Conservation (phyloP, 1,139 yeast species). For the Kluyveromyces sp. region DNA sequence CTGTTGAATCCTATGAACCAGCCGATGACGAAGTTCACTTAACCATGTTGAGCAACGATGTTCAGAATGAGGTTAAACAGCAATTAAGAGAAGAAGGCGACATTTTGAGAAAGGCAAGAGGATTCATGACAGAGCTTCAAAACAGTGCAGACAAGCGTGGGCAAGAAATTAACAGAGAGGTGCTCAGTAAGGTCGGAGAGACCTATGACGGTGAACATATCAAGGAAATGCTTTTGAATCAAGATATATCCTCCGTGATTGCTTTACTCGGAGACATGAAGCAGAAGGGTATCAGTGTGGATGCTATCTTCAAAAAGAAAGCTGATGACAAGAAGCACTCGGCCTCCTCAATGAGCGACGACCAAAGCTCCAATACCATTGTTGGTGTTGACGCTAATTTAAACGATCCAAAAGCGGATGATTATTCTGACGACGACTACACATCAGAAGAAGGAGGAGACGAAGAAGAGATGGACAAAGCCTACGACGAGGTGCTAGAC, state of each 20-base stretch:
- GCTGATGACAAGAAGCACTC: constrained; percentile 8
- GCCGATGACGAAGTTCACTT: constrained; percentile 24
- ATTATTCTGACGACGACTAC: constrained; percentile 13
- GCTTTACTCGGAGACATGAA: constrained; percentile 45
- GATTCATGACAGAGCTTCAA: constrained; percentile 13
- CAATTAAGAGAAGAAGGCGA: constrained; percentile 17
- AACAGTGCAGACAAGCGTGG: constrained; percentile 10
- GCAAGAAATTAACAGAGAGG: constrained; percentile 15
- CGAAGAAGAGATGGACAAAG: constrained; percentile 37
- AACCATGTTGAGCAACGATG: constrained; percentile 11
- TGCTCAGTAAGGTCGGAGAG: constrained; percentile 21
- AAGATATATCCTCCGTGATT: constrained; percentile 49
- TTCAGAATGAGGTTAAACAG: constrained; percentile 11
- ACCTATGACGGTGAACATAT: constrained; percentile 47
- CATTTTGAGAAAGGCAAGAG: constrained; percentile 14
- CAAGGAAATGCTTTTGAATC: constrained; percentile 42
- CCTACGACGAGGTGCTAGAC: constrained; percentile 47
- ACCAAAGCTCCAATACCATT: constrained; percentile 6
- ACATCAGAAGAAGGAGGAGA: constrained; percentile 12
- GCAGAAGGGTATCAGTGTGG: constrained; percentile 45
- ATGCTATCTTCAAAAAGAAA: constrained; percentile 42
- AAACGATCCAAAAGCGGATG: constrained; percentile 9
- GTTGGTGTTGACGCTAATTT: constrained; percentile 9
- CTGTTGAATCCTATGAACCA: constrained; percentile 21
- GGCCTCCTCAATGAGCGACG: constrained; percentile 2